phyloP scores from a whole-genome alignment of 2,329 filamentous ascomycete genomes.

The Trichophyton mentagrophytes region DNA sequence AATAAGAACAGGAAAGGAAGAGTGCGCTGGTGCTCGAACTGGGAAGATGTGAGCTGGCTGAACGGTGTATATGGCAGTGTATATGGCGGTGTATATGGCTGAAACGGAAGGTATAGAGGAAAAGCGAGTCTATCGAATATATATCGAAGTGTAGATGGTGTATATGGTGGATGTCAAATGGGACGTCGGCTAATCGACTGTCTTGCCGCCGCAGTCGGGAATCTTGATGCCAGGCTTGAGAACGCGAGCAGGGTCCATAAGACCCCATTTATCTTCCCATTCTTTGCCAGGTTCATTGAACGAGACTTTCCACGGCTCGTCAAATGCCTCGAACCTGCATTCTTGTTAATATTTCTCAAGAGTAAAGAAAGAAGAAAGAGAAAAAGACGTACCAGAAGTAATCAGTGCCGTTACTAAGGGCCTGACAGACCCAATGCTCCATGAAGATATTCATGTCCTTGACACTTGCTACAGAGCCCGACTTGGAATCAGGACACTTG shows the following conservation, averaged over 20 bases:
- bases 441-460: conserved; percentile 76
- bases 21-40: no score
- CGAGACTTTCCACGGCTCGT: conserved; percentile 82
- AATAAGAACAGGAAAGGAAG: background rate
- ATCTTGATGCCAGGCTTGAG: conserved; percentile 75
- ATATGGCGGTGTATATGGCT: no score
- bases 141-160: no score
- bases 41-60: no score
- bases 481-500: conserved; percentile 43
- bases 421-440: conserved; percentile 69
- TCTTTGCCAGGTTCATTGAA: conserved; percentile 57
- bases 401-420: conserved; percentile 67
- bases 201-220: conserved; percentile 71
- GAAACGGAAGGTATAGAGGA: no score
- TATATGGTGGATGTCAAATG: no score
- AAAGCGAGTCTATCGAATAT: no score
- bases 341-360: background rate
- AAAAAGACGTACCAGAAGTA: conserved; percentile 62
- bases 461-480: conserved; percentile 66
- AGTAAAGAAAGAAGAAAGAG: background rate
- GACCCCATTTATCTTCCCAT: conserved; percentile 94
- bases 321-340: conserved; percentile 73
- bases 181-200: conserved; percentile 28
- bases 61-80: no score
- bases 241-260: conserved; percentile 74